Base-by-base conservation (phyloP, 2,329 filamentous ascomycete species). In the Corniculantispora saksenae region DNA sequence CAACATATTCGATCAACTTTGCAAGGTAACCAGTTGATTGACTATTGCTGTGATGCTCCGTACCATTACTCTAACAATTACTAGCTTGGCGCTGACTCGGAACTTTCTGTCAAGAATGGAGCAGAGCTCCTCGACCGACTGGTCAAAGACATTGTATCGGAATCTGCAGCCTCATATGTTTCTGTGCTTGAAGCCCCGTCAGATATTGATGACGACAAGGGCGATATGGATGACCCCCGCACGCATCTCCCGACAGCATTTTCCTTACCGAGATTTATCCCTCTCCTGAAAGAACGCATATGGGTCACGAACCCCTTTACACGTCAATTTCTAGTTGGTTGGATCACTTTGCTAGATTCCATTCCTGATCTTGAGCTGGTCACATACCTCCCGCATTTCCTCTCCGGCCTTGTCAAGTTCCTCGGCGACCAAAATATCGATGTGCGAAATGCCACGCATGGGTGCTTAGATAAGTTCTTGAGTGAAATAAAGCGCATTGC, bases 331-430 rank as follows among this genome's bases (percentile, higher is more conserved):
- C 84, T 99, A 17, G 95, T 99, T 2, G 93, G 93, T 38, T 99
- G 95, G 95, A 92, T 99, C 66, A 96, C 91, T 4, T 80, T 99
- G 19, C 84, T 99, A 23, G 95, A 99, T 76, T 97, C 94, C 1
- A 98, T 99, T 70, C 95, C 95, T 0, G 96, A 99, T 74, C 83
- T 99, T 50, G 96, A 99, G 77, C 87, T 99, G 23, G 94, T 99
- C 45, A 91, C 92, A 3, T 97, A 93, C 75, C 81, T 99, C 27
- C 96, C 95, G 1, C 93, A 94, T 58, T 99, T 99, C 72, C 83
- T 99, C 1, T 91, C 89, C 29, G 95, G 94, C 0, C 80, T 99
- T 50, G 88, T 99, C 71, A 94, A 91, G 72, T 99, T 98, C 71
- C 84, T 99, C 13, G 94, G 93, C 67, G 95, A 97, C 72, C 89